Evolutionary conservation across 192 early-diverging fungal genomes (phyloP), one percentile per base, ranked within the genome.

Genomic region (Linderina pennispora): DNA sequence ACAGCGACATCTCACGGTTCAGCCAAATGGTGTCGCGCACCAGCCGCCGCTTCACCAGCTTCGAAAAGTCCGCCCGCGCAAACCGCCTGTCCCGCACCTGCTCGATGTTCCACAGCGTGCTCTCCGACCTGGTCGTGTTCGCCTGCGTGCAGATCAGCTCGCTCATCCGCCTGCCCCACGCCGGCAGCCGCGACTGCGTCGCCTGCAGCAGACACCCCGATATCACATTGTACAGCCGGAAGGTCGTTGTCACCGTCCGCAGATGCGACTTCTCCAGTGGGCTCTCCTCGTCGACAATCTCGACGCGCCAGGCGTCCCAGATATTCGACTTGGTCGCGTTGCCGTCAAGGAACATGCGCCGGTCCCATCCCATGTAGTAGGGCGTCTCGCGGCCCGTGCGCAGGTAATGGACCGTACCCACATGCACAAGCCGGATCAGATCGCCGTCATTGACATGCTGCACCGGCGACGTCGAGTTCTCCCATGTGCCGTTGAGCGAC

Each of bases 111-210:
- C 23, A 71, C 33, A 43, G 65, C 16, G 53, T 48, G 48, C 55
- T 50, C 32, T 75, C 68, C 19, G 86, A 62, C 1, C 17, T 16
- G 7, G 53, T 51, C 0, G 20, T 18, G 47, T 55, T 46, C 16
- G 83, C 82, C 47, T 92, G 89, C 50, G 94, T 85, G 11, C 94
- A 92, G 64, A 93, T 89, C 21, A 96, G 75, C 52, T 96, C 90
- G 53, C 88, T 83, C 61, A 89, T 80, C 23, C 59, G 72, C 44
- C 81, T 82, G 2, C 77, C 92, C 94, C 92, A 94, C 4, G 76
- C 81, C 3, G 94, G 94, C 13, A 95, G 72, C 23, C 55, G 28
- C n/a, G 67, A 43, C 25, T 65, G 41, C 38, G 85, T 83, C 18
- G 86, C 84, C 66, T 84, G 80, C 16, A 97, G 36, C 8, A 80